These are phyloP conservation scores for Cryptococcus sp. DNA, from an alignment of 1,284 basidiomycete species.

Conservation along the genomic window DNA sequence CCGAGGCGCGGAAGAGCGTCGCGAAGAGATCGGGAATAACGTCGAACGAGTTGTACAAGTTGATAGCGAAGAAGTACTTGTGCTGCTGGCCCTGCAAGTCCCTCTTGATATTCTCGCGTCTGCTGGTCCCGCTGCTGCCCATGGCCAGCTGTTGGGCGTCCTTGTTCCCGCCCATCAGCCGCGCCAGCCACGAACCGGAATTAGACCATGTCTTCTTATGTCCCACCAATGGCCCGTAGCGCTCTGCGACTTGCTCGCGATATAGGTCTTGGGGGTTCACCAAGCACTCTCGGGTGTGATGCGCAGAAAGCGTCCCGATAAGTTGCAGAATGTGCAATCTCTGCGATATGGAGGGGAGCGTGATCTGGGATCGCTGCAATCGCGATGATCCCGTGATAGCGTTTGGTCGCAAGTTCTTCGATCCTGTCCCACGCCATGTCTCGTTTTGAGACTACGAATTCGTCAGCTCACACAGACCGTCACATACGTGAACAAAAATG, in stretches of 20 bases:
- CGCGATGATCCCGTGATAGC: constrained; percentile 32
- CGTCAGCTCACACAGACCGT: background rate
- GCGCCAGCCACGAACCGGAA: constrained; percentile 64
- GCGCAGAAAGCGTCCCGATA: constrained; percentile 78
- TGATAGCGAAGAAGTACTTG: constrained; percentile 98
- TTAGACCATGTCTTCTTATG: constrained; percentile 63
- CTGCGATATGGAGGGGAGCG: constrained; percentile 70
- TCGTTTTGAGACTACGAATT: constrained; percentile 22
- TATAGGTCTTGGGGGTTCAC: constrained; percentile 79
- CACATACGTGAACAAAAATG: background rate
- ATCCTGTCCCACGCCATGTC: constrained; percentile 36
- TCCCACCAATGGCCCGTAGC: constrained; percentile 79
- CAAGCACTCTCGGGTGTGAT: constrained; percentile 89
- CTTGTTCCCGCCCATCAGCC: constrained; percentile 45
- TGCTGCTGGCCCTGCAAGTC: constrained; percentile 63
- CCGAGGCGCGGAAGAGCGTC: constrained; percentile 86
- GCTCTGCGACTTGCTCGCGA: constrained; percentile 75
- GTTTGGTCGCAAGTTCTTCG: constrained; percentile 30
- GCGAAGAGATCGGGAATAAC: constrained; percentile 93
- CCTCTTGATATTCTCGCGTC: constrained; percentile 55
- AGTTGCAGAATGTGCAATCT: constrained; percentile 80
- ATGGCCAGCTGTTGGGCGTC: constrained; percentile 50
- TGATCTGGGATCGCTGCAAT: constrained; percentile 41
- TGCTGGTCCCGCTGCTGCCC: constrained; percentile 57
- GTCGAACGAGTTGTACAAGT: constrained; percentile 97